These are phyloP conservation scores for Aspergillus luchuensis DNA, from an alignment of 2,329 filamentous ascomycete species.

Conservation along the genomic window DNA sequence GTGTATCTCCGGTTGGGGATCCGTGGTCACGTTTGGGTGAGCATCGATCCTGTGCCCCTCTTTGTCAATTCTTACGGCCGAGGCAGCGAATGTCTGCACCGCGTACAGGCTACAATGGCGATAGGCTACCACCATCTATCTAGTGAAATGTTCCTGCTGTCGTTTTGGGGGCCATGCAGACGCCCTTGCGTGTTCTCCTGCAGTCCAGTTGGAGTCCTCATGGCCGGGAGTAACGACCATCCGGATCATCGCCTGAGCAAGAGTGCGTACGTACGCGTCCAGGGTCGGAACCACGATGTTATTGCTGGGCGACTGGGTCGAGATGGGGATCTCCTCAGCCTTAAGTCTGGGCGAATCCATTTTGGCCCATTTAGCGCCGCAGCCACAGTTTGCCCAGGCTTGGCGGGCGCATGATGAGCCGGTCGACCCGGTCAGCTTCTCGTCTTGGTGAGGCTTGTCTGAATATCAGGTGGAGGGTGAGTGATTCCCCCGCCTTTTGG, in stretches of 20 bases:
- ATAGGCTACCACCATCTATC: no score
- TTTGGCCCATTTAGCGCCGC: constrained; percentile 5
- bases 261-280: constrained; percentile 5
- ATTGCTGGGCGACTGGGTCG: not conserved
- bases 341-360: constrained; percentile 11
- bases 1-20: not conserved
- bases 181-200: not conserved
- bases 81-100: not conserved
- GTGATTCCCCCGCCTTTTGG: no score
- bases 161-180: not conserved
- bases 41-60: not conserved
- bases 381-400: constrained; percentile 7
- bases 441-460: not conserved
- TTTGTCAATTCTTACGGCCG: not conserved
- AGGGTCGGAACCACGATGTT: constrained; percentile 3
- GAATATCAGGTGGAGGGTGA: not conserved
- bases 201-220: no score
- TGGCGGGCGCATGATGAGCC: constrained; percentile 2
- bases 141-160: no score
- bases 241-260: constrained; percentile 1
- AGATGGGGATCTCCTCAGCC: constrained; percentile 8
- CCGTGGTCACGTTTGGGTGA: not conserved
- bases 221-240: not conserved
- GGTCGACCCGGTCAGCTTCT: constrained; percentile 1
- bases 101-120: no score